Evolutionary conservation across 768 basidiomycete species (phyloP), one percentile per base, ranked within the genome.

Genomic region (Kwoniella mangroviensis): DNA sequence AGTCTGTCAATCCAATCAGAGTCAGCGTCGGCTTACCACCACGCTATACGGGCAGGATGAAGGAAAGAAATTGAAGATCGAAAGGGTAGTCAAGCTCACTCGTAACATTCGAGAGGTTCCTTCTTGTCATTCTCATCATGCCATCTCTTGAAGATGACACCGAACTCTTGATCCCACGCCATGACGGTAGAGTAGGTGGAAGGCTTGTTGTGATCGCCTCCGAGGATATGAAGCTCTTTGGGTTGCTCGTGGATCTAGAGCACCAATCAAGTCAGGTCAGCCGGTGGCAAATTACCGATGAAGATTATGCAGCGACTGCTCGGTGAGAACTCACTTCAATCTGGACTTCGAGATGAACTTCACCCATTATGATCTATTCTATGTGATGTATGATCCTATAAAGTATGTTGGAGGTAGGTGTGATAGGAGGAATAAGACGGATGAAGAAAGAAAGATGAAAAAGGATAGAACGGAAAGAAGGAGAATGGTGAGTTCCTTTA

Each of bases 321-420:
- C 10, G 17, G 34, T 43, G 40, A n/a, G 41, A 42, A 22, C 41
- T n/a, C 22, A 60, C 58, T 34, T 41, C 15, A 40, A 60, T 26
- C 22, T 60, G 58, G 58, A 60, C 58, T 60, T 60, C 58, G 40
- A 60, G 34, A n/a, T 60, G 58, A n/a, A 60, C 10, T 60, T 43
- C 58, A n/a, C 58, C 41, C 58, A 60, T 60, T 42, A 40, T 43
- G 58, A 41, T 49, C 45, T 49, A 49, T 49, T 49, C 13, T 19
- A 15, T 6, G 19, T 13, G 45, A 49, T 13, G 10, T 49, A 17
- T 49, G 45, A 49, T 34, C 4, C 6, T 34, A 34, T 34, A 7
- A 49, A 19, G 45, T 49, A 17, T 49, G 9, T 49, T 49, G 45
- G 19, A 19, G 12, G 19, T 17, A 49, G 11, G 45, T 49, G 13